These are phyloP conservation scores for Pseudonitzschia multiseries DNA, from an alignment of 108 stramenopile species.

Conservation along the genomic window DNA sequence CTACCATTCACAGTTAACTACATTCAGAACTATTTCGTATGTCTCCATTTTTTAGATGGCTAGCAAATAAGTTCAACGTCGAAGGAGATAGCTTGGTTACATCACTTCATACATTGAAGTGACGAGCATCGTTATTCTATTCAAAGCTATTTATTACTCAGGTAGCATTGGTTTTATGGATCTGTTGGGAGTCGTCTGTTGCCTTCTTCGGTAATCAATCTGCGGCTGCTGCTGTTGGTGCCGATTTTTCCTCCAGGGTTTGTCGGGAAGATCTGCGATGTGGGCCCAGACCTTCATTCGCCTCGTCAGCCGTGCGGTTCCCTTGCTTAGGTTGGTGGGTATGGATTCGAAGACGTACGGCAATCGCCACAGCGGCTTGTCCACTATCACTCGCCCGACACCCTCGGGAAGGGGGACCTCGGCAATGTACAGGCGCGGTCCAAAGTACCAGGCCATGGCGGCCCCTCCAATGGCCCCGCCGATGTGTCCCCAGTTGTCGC, in stretches of 20 bases:
- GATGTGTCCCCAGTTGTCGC: constrained; percentile 84
- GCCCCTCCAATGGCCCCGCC: constrained; percentile 72
- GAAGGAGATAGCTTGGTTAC: too few relatives aligned
- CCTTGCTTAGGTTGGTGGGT: constrained; percentile 33
- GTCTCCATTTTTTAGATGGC: too few relatives aligned
- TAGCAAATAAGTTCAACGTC: too few relatives aligned
- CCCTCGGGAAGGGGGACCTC: constrained; percentile 38
- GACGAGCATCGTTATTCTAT: too few relatives aligned
- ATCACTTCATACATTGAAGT: too few relatives aligned
- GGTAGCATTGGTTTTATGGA: constrained; percentile 28
- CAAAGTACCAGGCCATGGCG: constrained; percentile 74
- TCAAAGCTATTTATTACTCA: background rate
- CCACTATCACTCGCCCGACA: constrained; percentile 45
- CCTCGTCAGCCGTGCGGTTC: constrained; percentile 24
- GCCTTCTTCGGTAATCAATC: constrained; percentile 13
- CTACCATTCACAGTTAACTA: too few relatives aligned
- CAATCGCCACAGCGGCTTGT: constrained; percentile 50
- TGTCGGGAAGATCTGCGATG: constrained; percentile 30
- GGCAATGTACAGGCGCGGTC: constrained; percentile 65
- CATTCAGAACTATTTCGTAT: too few relatives aligned
- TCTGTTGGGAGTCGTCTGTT: constrained; percentile 19
- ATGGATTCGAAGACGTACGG: constrained; percentile 47
- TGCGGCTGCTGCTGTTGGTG: background rate
- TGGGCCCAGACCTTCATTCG: constrained; percentile 36
- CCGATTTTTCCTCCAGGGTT: constrained; percentile 41